A percentile compares a stretch with the other conserved stretches of the same genome.
phyloP scores from a whole-genome alignment of 1,139 yeast genomes.

The Pneumocystis jirovecii region DNA sequence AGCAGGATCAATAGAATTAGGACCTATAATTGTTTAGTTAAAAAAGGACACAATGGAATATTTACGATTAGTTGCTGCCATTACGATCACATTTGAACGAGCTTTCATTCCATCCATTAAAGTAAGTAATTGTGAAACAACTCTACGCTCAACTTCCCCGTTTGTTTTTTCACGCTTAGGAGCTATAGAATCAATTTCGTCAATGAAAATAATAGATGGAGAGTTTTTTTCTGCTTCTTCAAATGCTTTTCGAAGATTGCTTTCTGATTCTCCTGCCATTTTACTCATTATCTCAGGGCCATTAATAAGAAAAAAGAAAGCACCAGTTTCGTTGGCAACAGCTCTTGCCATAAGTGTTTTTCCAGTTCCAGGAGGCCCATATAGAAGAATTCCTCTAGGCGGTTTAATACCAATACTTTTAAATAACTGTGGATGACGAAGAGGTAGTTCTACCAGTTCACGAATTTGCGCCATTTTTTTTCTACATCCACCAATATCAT shows the following conservation, averaged over 20 bases:
- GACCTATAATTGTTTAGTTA: background rate
- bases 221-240: conserved; percentile 99
- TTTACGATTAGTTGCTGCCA: conserved; percentile 93
- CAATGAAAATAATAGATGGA: conserved; percentile 92
- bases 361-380: conserved; percentile 98
- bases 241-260: conserved; percentile 91
- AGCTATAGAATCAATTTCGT: conserved; percentile 96
- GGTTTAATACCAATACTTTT: conserved; percentile 96
- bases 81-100: conserved; percentile 88
- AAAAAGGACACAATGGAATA: background rate
- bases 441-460: conserved; percentile 89
- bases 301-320: conserved; percentile 89
- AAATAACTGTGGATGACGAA: conserved; percentile 93
- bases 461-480: conserved; percentile 98
- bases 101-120: conserved; percentile 99
- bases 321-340: conserved; percentile 98
- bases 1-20: conserved; percentile 92
- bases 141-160: conserved; percentile 98
- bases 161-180: conserved; percentile 99
- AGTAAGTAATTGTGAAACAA: conserved; percentile 89
- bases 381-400: conserved; percentile 92
- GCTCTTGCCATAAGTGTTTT: conserved; percentile 99
- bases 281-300: conserved; percentile 99
- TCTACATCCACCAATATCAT: conserved; percentile 97
- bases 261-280: conserved; percentile 99